Evolutionary conservation across 75 land plant genomes (phyloP).

Genomic region (Cryptomeria japonica): DNA sequence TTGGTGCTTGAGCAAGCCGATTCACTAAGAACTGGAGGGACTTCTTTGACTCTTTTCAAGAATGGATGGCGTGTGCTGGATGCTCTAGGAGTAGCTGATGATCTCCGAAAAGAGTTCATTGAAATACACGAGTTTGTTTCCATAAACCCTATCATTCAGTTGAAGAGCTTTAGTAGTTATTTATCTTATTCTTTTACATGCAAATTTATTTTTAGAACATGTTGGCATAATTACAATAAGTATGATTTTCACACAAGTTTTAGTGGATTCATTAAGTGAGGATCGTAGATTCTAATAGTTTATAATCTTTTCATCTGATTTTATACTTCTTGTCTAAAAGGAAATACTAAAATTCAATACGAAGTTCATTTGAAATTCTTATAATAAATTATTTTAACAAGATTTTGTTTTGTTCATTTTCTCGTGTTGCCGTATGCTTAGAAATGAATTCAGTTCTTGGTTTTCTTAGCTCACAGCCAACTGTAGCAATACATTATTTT

Average conservation of each 20-base stretch:
- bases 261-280: neutral
- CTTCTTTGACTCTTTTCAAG: conserved; percentile 78
- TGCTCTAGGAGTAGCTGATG: conserved; percentile 64
- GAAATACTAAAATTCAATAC: neutral
- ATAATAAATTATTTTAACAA: neutral
- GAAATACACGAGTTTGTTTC: conserved; percentile 58
- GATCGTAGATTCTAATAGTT: neutral
- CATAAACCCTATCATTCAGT: neutral
- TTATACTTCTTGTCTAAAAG: neutral
- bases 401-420: neutral
- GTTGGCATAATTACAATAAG: neutral
- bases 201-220: neutral
- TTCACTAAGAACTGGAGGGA: conserved; percentile 66
- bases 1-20: conserved; percentile 78
- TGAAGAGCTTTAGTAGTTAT: neutral
- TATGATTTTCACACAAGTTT: neutral
- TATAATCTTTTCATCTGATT: neutral
- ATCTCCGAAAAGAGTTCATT: conserved; percentile 51
- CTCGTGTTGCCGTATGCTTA: neutral
- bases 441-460: neutral
- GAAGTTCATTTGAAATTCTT: neutral
- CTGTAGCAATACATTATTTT: neutral
- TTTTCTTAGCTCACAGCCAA: neutral
- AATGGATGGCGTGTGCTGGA: conserved; percentile 84
- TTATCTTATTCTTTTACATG: neutral